These are phyloP conservation scores for Rosa rugosa DNA, from an alignment of 306 rosid genomes.

Conservation along the genomic window DNA sequence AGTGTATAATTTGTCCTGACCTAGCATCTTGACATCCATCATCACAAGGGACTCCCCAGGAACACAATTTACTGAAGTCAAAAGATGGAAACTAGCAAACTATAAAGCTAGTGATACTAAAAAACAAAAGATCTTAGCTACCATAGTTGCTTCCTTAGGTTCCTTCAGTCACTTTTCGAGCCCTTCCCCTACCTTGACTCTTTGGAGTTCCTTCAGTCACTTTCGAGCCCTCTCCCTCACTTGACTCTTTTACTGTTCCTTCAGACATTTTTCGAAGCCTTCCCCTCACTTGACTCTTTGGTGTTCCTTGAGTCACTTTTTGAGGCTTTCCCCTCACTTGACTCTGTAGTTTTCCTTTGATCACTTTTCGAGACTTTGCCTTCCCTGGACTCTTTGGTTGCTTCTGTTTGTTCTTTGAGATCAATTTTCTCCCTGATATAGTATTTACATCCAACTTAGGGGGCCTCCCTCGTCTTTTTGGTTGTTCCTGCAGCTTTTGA, in stretches of 20 bases:
- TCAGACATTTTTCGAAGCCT: neutral
- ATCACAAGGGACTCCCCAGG: neutral
- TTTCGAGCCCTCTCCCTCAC: neutral
- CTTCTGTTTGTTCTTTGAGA: neutral
- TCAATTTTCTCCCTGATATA: neutral
- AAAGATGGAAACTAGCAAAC: neutral
- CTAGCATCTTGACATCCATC: neutral
- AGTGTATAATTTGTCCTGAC: neutral
- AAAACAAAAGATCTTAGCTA: neutral
- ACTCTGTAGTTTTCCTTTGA: neutral
- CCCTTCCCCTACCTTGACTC: neutral
- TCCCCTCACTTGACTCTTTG: neutral
- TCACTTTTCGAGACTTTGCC: neutral
- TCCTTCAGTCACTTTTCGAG: neutral
- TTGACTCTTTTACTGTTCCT: neutral
- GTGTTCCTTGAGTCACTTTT: neutral
- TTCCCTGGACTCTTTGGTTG: neutral
- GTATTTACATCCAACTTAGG: neutral
- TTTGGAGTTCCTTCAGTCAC: neutral
- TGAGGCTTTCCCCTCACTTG: neutral
- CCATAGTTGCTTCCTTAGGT: neutral
- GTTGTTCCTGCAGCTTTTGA: constrained; percentile 1
- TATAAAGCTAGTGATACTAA: neutral
- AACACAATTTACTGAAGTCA: neutral
- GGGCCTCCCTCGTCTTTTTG: constrained; percentile 2